These are phyloP conservation scores for Russula compacta DNA, from an alignment of 768 basidiomycete genomes.

Conservation along the genomic window DNA sequence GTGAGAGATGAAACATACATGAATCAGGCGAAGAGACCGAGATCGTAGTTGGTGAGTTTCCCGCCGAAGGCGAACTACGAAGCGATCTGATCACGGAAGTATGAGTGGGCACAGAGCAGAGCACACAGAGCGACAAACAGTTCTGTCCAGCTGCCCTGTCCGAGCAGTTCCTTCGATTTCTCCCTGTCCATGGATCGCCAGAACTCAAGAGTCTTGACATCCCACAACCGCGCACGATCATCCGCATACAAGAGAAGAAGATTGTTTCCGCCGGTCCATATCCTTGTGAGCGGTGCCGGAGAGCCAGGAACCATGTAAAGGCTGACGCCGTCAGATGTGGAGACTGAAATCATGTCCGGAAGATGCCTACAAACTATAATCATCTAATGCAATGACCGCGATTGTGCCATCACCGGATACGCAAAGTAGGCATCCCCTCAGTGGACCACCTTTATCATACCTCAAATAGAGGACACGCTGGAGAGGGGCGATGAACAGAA, in stretches of 20 bases:
- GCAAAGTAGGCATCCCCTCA: slow-evolving; percentile 64
- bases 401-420: slow-evolving; percentile 73
- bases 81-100: slow-evolving; percentile 1
- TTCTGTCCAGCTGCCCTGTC: slow-evolving; percentile 64
- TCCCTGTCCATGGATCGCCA: slow-evolving; percentile 71
- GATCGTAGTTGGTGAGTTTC: neutral
- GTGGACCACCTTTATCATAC: slow-evolving; percentile 41
- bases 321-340: slow-evolving; percentile 31
- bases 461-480: slow-evolving; percentile 46
- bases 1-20: slow-evolving; percentile 14
- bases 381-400: slow-evolving; percentile 65
- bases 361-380: slow-evolving; percentile 65
- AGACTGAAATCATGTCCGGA: neutral
- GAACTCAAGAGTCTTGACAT: slow-evolving; percentile 72
- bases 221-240: slow-evolving; percentile 79
- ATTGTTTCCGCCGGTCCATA: slow-evolving; percentile 62
- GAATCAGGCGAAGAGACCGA: slow-evolving; percentile 19
- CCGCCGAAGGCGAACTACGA: neutral
- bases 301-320: slow-evolving; percentile 78
- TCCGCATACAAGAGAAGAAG: slow-evolving; percentile 69
- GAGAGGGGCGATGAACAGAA: slow-evolving; percentile 61
- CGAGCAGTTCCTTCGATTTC: slow-evolving; percentile 68
- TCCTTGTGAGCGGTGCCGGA: slow-evolving; percentile 47
- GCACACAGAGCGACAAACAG: slow-evolving; percentile 38
- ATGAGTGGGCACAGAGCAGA: neutral